Conservation (phyloP, 768 basidiomycete genomes). For the Lactarius sp. region DNA sequence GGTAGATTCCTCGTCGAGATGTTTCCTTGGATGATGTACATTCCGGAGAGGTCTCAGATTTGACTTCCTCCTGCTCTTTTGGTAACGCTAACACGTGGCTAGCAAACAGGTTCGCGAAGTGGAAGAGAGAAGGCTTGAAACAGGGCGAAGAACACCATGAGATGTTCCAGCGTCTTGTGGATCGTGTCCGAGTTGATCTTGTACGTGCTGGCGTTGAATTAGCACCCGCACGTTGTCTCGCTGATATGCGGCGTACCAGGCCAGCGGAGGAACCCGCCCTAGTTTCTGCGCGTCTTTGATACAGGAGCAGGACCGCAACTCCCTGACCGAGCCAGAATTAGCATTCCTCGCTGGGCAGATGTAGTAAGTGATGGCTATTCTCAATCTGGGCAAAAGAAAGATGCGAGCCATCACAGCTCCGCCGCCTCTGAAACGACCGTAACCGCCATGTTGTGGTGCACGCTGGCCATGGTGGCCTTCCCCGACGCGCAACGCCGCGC, state of each 20-base stretch:
- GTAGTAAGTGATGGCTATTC: background rate
- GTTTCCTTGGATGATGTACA: slow-evolving; percentile 17
- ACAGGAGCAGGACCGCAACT: background rate
- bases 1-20: slow-evolving; percentile 3
- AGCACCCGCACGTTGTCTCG: background rate
- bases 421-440: slow-evolving; percentile 17
- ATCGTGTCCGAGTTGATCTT: slow-evolving; percentile 9
- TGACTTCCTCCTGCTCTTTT: background rate
- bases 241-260: background rate
- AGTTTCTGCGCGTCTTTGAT: slow-evolving; percentile 12
- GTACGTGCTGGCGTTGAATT: background rate
- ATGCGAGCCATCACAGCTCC: background rate
- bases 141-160: background rate
- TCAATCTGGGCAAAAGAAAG: background rate
- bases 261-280: background rate
- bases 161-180: slow-evolving; percentile 3
- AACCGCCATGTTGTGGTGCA: slow-evolving; percentile 8
- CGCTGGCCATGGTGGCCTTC: slow-evolving; percentile 23
- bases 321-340: slow-evolving; percentile 3
- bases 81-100: background rate
- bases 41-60: slow-evolving; percentile 5
- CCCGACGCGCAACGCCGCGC: slow-evolving; percentile 19
- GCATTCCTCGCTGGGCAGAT: slow-evolving; percentile 5
- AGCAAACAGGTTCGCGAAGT: slow-evolving; percentile 3
- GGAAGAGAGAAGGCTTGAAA: slow-evolving; percentile 10